phyloP scores from a whole-genome alignment of 2,329 filamentous ascomycete genomes.

The Knufia fluminis region DNA sequence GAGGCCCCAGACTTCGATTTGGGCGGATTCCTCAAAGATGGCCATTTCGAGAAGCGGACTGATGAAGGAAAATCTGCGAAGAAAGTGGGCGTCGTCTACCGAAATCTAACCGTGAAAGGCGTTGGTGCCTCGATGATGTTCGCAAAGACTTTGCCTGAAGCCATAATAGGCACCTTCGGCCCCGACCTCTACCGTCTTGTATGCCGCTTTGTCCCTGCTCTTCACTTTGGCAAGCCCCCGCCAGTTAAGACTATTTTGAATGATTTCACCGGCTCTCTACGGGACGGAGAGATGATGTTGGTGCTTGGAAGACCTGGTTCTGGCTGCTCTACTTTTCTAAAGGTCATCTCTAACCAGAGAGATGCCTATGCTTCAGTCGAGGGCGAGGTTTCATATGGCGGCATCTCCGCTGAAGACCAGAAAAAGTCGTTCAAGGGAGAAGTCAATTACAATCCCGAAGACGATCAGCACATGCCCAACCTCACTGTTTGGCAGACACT shows the following conservation, averaged over 20 bases:
- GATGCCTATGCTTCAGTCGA: constrained; percentile 55
- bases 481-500: constrained; percentile 72
- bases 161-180: constrained; percentile 68
- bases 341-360: constrained; percentile 63
- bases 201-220: constrained; percentile 42
- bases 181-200: constrained; percentile 65
- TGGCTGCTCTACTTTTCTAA: constrained; percentile 69
- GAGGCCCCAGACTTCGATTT: constrained; percentile 56
- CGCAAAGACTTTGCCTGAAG: constrained; percentile 63
- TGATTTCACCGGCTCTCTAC: constrained; percentile 58
- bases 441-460: constrained; percentile 69
- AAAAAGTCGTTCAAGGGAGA: constrained; percentile 62
- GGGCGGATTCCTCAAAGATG: constrained; percentile 60
- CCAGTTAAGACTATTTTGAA: constrained; percentile 50
- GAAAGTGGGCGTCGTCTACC: constrained; percentile 69
- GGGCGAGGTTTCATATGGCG: constrained; percentile 64
- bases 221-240: constrained; percentile 40
- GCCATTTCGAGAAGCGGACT: constrained; percentile 64
- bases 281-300: constrained; percentile 63
- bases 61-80: constrained; percentile 58
- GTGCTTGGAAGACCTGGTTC: constrained; percentile 64
- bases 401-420: constrained; percentile 59
- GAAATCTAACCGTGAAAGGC: constrained; percentile 65
- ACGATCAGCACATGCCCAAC: constrained; percentile 64
- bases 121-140: constrained; percentile 57